These are phyloP conservation scores for Stephanodiscus minutulus DNA, from an alignment of 108 stramenopile genomes.

Conservation along the genomic window DNA sequence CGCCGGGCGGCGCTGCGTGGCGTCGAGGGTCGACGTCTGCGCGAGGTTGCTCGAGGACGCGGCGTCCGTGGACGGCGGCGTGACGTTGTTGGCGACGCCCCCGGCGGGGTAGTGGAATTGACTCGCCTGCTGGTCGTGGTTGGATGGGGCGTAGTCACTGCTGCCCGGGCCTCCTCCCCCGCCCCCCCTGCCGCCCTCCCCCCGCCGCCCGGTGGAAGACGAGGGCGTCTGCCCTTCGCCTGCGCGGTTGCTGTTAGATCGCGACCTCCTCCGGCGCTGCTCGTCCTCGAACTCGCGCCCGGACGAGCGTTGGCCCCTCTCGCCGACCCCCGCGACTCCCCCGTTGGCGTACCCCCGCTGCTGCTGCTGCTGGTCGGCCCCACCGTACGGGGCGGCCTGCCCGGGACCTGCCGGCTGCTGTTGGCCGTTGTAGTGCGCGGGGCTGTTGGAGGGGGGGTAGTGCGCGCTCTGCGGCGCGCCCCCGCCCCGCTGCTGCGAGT, in stretches of 20 bases:
- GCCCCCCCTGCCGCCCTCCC: conserved; percentile 13
- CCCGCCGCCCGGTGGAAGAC: not conserved
- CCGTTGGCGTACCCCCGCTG: not conserved
- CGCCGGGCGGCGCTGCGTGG: conserved; percentile 74
- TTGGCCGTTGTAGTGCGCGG: conserved; percentile 27
- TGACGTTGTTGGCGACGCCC: conserved; percentile 25
- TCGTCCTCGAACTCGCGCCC: not conserved
- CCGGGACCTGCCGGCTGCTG: conserved; percentile 13
- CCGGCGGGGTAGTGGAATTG: conserved; percentile 17
- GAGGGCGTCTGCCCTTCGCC: not conserved
- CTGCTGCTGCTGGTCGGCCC: not conserved
- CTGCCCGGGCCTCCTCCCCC: conserved; percentile 20
- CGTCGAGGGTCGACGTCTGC: conserved; percentile 31
- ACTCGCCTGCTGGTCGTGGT: conserved; percentile 3
- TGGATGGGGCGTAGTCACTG: conserved; percentile 16
- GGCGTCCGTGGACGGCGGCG: conserved; percentile 27
- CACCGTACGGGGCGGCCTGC: not conserved
- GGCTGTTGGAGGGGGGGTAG: conserved; percentile 11
- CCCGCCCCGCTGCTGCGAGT: not conserved
- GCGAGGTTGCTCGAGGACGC: conserved; percentile 14
- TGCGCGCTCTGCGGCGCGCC: conserved; percentile 3
- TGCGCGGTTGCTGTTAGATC: not conserved
- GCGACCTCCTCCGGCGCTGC: not conserved
- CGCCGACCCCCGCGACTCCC: not conserved
- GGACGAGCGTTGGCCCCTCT: not conserved